Percentiles rank a stretch among this genome's conserved stretches.
These are phyloP conservation scores for Cercospora brassicicola DNA, from an alignment of 2,329 filamentous ascomycete species.

Conservation along the genomic window DNA sequence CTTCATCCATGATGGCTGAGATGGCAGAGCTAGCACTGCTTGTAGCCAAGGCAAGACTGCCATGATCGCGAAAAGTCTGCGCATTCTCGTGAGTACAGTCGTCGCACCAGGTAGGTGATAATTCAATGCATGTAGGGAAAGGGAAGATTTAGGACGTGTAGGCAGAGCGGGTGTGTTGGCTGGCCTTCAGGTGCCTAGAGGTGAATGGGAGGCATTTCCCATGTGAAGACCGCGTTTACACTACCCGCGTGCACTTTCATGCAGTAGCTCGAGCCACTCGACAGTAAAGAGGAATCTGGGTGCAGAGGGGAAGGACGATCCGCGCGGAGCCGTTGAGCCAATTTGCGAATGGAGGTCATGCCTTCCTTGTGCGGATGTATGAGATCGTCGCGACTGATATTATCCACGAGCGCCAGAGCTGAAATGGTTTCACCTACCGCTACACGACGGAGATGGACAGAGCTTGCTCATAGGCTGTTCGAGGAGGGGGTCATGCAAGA, in stretches of 20 bases:
- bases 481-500: neutral
- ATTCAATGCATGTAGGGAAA: neutral
- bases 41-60: slow-evolving; percentile 13
- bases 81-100: slow-evolving; percentile 1
- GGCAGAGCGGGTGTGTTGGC: neutral
- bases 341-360: neutral
- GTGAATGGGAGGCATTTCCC: neutral
- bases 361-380: neutral
- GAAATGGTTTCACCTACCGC: neutral
- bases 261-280: neutral
- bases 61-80: slow-evolving; percentile 7
- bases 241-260: neutral
- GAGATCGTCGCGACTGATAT: neutral
- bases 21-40: slow-evolving; percentile 11
- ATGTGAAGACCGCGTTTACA: neutral
- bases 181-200: neutral
- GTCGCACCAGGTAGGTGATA: neutral
- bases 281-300: neutral
- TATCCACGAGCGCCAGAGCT: neutral
- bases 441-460: neutral
- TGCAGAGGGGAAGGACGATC: neutral
- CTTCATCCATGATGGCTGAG: neutral
- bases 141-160: neutral
- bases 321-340: neutral
- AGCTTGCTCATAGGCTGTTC: neutral